Conservation (phyloP, 495 filamentous ascomycete genomes). For the Xylaria intraflava region DNA sequence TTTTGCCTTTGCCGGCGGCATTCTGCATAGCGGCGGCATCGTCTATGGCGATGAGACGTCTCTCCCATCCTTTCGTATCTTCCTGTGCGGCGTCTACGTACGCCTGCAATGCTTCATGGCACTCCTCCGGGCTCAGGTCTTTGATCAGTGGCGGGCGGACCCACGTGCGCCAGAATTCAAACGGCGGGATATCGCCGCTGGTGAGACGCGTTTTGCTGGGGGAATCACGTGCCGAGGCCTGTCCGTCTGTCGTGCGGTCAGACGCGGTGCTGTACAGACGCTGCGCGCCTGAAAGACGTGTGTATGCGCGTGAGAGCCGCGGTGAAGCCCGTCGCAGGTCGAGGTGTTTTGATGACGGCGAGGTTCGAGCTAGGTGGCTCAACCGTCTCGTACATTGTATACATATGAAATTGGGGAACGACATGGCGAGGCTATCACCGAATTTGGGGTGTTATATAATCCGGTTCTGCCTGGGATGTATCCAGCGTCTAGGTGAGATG, state of each 20-base stretch:
- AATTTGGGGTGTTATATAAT: neutral
- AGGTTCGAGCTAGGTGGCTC: neutral
- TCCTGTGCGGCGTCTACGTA: constrained; percentile 22
- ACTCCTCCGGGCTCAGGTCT: constrained; percentile 19
- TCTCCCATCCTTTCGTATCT: neutral
- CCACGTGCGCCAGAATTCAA: constrained; percentile 18
- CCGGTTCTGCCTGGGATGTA: neutral
- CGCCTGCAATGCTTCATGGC: constrained; percentile 10
- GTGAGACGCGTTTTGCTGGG: constrained; percentile 12
- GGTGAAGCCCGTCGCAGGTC: neutral
- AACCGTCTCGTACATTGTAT: constrained; percentile 7
- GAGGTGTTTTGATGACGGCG: neutral
- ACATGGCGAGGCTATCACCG: neutral
- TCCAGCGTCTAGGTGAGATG: neutral
- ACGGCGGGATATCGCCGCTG: constrained; percentile 20
- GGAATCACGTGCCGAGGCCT: neutral
- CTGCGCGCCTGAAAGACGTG: neutral
- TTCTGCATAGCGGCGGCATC: neutral
- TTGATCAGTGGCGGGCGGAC: neutral
- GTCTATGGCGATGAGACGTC: neutral
- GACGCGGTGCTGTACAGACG: neutral
- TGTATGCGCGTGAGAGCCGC: neutral
- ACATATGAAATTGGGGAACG: neutral
- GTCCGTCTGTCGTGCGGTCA: neutral
- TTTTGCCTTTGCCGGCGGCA: neutral